Evolutionary conservation across 1,139 yeast species (phyloP), one percentile per base, ranked within the genome.

Genomic region (Pichia terricola): DNA sequence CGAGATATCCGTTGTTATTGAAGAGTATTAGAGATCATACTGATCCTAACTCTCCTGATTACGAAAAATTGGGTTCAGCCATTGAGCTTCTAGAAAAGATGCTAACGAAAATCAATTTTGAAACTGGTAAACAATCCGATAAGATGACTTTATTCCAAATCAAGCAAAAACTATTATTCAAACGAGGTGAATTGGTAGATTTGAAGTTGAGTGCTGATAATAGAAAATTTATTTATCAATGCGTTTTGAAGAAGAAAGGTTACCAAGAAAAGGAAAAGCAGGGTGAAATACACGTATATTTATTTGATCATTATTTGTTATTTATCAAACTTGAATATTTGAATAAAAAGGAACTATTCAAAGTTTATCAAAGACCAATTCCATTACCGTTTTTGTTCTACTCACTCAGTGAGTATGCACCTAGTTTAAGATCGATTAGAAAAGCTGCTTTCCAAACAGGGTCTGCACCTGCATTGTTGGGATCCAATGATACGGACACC

Each of bases 101-200:
- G 48, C 75, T 91, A 65, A 80, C 74, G 30, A 76, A 84, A 60
- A 88, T 91, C 53, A 94, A 94, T 63, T 70, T 79, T 39, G 96
- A 89, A 58, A 84, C 95, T 41, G 98, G 98, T 63, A 89, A 83
- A 56, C 87, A 95, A 41, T 91, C 94, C 35, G 96, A 91, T 68
- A 75, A 96, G 53, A 89, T 88, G 66, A 87, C 88, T 56, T 73
- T 91, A 50, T 83, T 88, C 72, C 83, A 88, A 44, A 71, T 94
- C 61, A 89, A 87, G 58, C 85, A 91, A 61, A 75, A 79, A 50
- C 67, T 81, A 41, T 70, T 79, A 9, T 81, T 79, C 66, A 72
- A 83, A 50, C 80, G 80, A 4, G 96, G 96, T 44, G 95, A 89
- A 60, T 85, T 82, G 58, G 88, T 89, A 31, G 88, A 91, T 58